Percentiles rank a stretch among this genome's conserved stretches.
Evolutionary conservation across 352 stramenopile species (phyloP).

Genomic region (Peronospora tabacina): DNA sequence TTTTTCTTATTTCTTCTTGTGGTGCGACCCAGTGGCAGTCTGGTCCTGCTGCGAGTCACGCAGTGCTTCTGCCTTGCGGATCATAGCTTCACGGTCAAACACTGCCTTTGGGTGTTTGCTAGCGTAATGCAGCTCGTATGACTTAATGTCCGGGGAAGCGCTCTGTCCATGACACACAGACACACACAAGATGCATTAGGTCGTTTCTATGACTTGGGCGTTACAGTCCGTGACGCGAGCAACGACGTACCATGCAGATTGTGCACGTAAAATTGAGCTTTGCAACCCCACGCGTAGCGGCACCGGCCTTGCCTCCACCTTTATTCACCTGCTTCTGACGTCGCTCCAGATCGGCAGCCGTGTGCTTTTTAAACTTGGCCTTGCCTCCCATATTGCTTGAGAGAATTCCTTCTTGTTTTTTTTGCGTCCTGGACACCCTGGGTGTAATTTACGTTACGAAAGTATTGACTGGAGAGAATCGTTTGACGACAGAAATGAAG

Average conservation of each 20-base stretch:
- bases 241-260: conserved; percentile 49
- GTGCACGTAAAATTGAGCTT: conserved; percentile 69
- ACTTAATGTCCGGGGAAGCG: conserved; percentile 56
- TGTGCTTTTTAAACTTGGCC: conserved; percentile 76
- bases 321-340: conserved; percentile 53
- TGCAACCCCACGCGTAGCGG: conserved; percentile 27
- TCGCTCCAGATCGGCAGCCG: conserved; percentile 47
- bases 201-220: background rate
- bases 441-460: too few species aligned
- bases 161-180: conserved; percentile 23
- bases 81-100: conserved; percentile 46
- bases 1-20: conserved; percentile 36
- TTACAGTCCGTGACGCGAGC: background rate
- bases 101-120: conserved; percentile 52
- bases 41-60: conserved; percentile 31
- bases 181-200: background rate
- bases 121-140: conserved; percentile 45
- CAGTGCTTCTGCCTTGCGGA: conserved; percentile 43
- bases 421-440: too few species aligned
- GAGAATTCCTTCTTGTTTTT: background rate
- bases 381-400: conserved; percentile 49
- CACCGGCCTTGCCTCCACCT: conserved; percentile 42
- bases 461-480: background rate
- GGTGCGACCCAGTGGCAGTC: conserved; percentile 37
- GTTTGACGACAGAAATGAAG: background rate